Conservation (phyloP, 2,329 filamentous ascomycete genomes). For the Chaetomiaceae sp. region DNA sequence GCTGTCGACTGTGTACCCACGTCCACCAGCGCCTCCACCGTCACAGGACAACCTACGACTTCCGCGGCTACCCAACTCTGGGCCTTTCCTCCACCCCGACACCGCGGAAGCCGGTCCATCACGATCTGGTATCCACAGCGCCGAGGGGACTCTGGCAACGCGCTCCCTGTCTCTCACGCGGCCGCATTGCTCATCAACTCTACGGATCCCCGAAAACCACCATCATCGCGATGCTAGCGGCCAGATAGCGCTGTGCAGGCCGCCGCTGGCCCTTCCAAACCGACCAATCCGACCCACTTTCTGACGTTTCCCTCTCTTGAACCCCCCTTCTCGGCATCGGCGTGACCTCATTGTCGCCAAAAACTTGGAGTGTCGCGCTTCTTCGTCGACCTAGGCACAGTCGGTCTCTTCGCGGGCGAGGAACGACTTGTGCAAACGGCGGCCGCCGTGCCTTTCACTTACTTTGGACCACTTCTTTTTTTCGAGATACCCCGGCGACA, state of each 20-base stretch:
- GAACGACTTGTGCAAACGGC: constrained; percentile 32
- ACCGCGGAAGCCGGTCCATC: constrained; percentile 2
- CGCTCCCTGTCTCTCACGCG: constrained; percentile 3
- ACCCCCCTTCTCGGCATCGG: not conserved
- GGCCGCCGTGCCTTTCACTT: constrained; percentile 21
- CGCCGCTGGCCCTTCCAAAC: constrained; percentile 16
- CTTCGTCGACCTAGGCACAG: constrained; percentile 26
- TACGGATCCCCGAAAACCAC: constrained; percentile 10
- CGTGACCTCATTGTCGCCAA: constrained; percentile 13
- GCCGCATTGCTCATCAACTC: constrained; percentile 10
- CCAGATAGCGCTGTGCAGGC: constrained; percentile 15
- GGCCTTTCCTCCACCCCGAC: not conserved
- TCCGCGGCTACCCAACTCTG: not conserved
- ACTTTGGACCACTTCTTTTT: constrained; percentile 12
- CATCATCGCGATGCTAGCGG: constrained; percentile 19
- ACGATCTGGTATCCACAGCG: not conserved
- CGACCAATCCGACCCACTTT: constrained; percentile 11
- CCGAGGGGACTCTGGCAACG: not conserved
- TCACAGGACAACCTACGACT: not conserved
- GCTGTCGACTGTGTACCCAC: not conserved
- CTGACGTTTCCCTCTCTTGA: constrained; percentile 16
- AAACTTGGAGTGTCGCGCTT: constrained; percentile 16
- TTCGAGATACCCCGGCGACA: constrained; percentile 24
- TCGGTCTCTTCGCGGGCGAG: constrained; percentile 35
- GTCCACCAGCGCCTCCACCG: not conserved